Evolutionary conservation across 176 grass and related monocot species (phyloP).

Genomic region (Thinopyrum elongatum): DNA sequence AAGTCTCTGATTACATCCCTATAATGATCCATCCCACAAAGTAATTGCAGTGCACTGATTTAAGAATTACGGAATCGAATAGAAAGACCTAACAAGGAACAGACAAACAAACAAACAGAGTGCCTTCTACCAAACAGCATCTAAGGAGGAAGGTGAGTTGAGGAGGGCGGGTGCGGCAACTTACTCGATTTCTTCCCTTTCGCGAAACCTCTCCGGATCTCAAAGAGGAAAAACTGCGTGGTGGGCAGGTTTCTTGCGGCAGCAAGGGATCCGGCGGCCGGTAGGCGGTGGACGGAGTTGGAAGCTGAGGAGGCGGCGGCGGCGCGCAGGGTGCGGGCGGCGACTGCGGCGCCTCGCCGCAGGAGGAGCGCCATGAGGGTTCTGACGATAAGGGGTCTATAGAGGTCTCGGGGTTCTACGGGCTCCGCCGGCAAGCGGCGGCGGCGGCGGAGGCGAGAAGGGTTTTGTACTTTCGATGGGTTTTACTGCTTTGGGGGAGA

Average conservation of each 20-base stretch:
- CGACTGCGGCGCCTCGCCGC: conserved; percentile 32
- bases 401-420: conserved; percentile 1
- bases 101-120: not conserved
- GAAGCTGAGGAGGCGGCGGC: conserved; percentile 24
- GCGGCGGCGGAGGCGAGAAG: conserved; percentile 19
- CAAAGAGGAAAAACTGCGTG: conserved; percentile 28
- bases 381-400: not conserved
- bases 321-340: conserved; percentile 37
- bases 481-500: conserved; percentile 3
- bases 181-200: conserved; percentile 87
- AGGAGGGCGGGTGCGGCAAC: not conserved
- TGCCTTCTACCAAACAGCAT: not conserved
- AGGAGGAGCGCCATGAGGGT: conserved; percentile 38
- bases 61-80: not conserved
- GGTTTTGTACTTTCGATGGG: conserved; percentile 18
- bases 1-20: not conserved
- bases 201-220: conserved; percentile 54
- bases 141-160: not conserved
- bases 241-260: conserved; percentile 1
- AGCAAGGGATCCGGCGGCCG: conserved; percentile 21
- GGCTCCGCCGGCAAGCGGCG: conserved; percentile 29
- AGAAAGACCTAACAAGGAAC: not conserved
- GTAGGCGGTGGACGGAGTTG: conserved; percentile 37
- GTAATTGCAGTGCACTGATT: not conserved
- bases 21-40: not conserved